Conservation (phyloP, 2,329 filamentous ascomycete species). For the Berkeleyomyces rouxiae region DNA sequence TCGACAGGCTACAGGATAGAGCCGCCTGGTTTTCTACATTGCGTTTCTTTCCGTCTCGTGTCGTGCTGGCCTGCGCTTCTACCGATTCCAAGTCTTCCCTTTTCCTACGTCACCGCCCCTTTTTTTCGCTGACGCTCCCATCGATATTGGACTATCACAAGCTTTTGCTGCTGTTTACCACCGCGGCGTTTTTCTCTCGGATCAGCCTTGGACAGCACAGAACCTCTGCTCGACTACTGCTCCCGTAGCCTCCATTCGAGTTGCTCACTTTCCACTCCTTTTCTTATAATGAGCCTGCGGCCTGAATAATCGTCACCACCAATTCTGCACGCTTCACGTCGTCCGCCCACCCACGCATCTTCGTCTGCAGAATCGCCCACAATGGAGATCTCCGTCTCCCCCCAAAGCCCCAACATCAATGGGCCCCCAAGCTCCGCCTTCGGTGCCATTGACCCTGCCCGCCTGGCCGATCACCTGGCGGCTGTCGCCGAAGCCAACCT, state of each 20-base stretch:
- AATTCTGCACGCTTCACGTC: not conserved
- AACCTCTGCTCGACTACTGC: not conserved
- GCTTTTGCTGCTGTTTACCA: not conserved
- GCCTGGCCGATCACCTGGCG: conserved; percentile 55
- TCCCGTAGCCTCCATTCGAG: not conserved
- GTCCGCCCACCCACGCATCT: not conserved
- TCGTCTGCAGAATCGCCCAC: conserved; percentile 16
- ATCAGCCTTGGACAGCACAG: not conserved
- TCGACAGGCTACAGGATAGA: not conserved
- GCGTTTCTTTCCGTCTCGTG: not conserved
- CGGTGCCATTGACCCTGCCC: conserved; percentile 45
- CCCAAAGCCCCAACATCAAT: conserved; percentile 29
- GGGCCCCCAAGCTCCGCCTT: conserved; percentile 31
- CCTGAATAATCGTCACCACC: not conserved
- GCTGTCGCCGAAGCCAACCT: conserved; percentile 57
- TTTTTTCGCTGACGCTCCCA: not conserved
- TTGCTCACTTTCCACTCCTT: not conserved
- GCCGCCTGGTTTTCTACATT: not conserved
- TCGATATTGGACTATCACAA: not conserved
- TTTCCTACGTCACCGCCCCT: not conserved
- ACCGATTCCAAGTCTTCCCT: not conserved
- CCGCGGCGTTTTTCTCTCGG: not conserved
- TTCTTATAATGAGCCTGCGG: not conserved
- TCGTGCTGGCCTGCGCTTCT: not conserved
- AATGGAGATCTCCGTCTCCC: conserved; percentile 37